Conservation (phyloP, 148 eudicot genomes). For the Rheum nobile region DNA sequence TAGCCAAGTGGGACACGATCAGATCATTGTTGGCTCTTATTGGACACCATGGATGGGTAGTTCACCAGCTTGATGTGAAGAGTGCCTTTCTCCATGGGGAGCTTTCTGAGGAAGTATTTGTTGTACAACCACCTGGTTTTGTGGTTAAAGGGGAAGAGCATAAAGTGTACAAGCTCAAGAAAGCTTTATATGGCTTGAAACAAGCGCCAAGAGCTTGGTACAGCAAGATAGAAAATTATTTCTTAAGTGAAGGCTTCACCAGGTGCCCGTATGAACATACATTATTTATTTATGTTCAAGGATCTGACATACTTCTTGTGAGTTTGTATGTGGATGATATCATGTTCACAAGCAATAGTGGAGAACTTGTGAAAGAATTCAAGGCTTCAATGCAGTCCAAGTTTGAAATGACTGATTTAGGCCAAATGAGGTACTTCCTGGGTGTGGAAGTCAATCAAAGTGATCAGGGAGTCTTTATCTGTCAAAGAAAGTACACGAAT, state of each 20-base stretch:
- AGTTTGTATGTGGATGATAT: slow-evolving; percentile 8
- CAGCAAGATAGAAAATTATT: background rate
- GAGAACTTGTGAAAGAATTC: background rate
- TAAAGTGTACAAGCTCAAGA: slow-evolving; percentile 2
- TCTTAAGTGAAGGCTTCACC: background rate
- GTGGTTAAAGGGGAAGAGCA: slow-evolving; percentile 2
- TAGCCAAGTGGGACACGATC: background rate
- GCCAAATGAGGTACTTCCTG: background rate
- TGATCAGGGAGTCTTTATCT: slow-evolving; percentile 5
- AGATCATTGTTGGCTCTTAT: background rate
- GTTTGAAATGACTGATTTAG: slow-evolving; percentile 6
- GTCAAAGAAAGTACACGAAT: background rate
- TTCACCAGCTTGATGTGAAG: slow-evolving; percentile 13
- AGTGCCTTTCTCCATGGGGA: slow-evolving; percentile 5
- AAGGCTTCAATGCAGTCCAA: background rate
- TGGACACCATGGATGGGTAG: background rate
- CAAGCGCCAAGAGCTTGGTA: slow-evolving; percentile 17
- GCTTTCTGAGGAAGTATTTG: slow-evolving; percentile 6
- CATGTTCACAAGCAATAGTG: slow-evolving; percentile 1
- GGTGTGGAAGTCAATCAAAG: slow-evolving; percentile 1
- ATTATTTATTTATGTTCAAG: background rate
- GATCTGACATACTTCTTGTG: background rate
- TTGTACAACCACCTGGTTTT: slow-evolving; percentile 9
- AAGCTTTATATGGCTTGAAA: slow-evolving; percentile 14
- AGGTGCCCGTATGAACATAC: slow-evolving; percentile 4